Evolutionary conservation across 2,329 filamentous ascomycete genomes (phyloP).

Genomic region (Fusarium illudens): DNA sequence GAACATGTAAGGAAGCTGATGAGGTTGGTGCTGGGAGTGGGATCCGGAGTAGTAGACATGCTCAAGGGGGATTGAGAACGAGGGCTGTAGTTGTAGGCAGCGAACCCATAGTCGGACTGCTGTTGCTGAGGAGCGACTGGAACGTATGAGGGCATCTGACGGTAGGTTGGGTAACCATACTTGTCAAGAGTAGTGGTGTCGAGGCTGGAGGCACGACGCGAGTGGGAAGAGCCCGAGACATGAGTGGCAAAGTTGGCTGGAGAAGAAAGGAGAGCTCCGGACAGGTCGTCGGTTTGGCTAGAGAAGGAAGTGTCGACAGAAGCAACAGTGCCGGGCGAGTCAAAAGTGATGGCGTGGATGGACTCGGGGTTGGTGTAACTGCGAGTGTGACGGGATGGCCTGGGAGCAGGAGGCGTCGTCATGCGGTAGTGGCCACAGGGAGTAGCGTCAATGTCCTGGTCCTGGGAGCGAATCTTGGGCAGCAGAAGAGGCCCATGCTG

Average conservation of each 20-base stretch:
- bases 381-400: conserved; percentile 57
- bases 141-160: conserved; percentile 67
- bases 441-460: conserved; percentile 75
- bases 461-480: conserved; percentile 86
- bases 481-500: conserved; percentile 82
- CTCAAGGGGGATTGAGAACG: conserved; percentile 58
- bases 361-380: conserved; percentile 70
- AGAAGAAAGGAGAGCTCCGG: conserved; percentile 69
- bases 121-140: conserved; percentile 32
- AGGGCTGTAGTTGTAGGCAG: conserved; percentile 51
- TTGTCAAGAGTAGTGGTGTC: conserved; percentile 72
- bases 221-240: conserved; percentile 33
- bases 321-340: conserved; percentile 36
- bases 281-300: conserved; percentile 42
- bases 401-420: conserved; percentile 41
- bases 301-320: conserved; percentile 53
- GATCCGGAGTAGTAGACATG: conserved; percentile 53
- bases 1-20: conserved; percentile 79
- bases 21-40: conserved; percentile 71
- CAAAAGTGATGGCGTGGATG: conserved; percentile 51
- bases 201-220: conserved; percentile 71
- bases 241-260: conserved; percentile 66
- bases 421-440: conserved; percentile 50
- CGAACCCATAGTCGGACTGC: conserved; percentile 54
- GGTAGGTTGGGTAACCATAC: conserved; percentile 86